phyloP scores from a whole-genome alignment of 306 rosid genomes.

The Corylus heterophylla region DNA sequence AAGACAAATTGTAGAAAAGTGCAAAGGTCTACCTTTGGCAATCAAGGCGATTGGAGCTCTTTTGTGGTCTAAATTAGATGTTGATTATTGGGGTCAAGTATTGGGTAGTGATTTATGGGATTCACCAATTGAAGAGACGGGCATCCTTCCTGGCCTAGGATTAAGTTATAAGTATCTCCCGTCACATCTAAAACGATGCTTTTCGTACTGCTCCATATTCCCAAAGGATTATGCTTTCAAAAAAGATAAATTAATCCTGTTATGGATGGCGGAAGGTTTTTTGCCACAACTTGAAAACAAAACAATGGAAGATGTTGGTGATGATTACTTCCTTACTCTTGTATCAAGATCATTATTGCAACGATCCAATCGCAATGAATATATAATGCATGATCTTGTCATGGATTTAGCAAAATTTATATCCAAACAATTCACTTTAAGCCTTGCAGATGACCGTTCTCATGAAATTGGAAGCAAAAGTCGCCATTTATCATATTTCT shows the following conservation, averaged over 20 bases:
- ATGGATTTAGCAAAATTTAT: too few relatives aligned
- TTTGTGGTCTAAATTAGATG: background rate
- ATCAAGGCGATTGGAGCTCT: constrained; percentile 23
- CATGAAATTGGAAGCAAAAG: too few relatives aligned
- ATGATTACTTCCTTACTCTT: too few relatives aligned
- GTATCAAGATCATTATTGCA: too few relatives aligned
- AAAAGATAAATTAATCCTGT: background rate
- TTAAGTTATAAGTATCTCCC: constrained; percentile 12
- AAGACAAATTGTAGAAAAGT: constrained; percentile 10
- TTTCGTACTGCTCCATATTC: constrained; percentile 18
- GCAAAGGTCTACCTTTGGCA: constrained; percentile 23
- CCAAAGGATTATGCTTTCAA: constrained; percentile 11
- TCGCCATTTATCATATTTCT: too few relatives aligned
- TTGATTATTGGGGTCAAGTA: background rate
- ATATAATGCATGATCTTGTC: too few relatives aligned
- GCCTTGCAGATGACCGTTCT: too few relatives aligned
- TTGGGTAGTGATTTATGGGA: constrained; percentile 15
- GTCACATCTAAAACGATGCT: constrained; percentile 2
- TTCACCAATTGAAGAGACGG: background rate
- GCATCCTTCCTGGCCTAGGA: constrained; percentile 10
- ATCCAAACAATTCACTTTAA: too few relatives aligned
- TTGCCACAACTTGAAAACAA: background rate
- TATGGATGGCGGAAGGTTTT: constrained; percentile 29
- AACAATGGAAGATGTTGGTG: too few relatives aligned
- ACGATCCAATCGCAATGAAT: too few relatives aligned